A percentile compares a stretch with the other conserved stretches of the same genome.
Conservation (phyloP, 805 yeast genomes). For the Ogataea degrootiae region DNA sequence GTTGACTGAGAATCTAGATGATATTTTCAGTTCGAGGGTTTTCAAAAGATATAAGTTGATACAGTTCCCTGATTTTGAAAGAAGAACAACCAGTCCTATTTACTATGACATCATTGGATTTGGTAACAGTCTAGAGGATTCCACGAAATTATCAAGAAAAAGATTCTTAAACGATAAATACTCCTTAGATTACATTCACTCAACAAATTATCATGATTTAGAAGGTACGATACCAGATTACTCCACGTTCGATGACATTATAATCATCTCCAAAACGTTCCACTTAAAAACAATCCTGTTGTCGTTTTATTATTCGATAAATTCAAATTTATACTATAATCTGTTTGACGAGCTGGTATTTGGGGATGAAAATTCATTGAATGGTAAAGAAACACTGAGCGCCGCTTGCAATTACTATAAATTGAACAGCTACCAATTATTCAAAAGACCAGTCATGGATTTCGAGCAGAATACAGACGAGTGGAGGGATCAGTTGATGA, state of each 20-base stretch:
- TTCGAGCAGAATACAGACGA: slow-evolving; percentile 1
- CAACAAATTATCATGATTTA: slow-evolving; percentile 49
- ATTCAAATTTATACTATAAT: slow-evolving; percentile 50
- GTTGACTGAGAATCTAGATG: slow-evolving; percentile 56
- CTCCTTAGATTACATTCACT: background rate
- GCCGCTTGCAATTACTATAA: slow-evolving; percentile 51
- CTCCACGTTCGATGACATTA: slow-evolving; percentile 62
- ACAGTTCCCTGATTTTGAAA: slow-evolving; percentile 80
- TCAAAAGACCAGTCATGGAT: slow-evolving; percentile 18
- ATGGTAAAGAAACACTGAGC: slow-evolving; percentile 65
- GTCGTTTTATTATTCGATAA: slow-evolving; percentile 56
- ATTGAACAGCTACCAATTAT: slow-evolving; percentile 42
- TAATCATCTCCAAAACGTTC: slow-evolving; percentile 46
- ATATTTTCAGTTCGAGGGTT: slow-evolving; percentile 48
- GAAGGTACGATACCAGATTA: slow-evolving; percentile 58
- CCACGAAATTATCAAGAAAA: slow-evolving; percentile 3
- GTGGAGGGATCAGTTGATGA: background rate
- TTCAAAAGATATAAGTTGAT: slow-evolving; percentile 43
- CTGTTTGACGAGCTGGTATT: slow-evolving; percentile 50
- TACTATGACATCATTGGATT: slow-evolving; percentile 57
- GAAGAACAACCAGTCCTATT: slow-evolving; percentile 63
- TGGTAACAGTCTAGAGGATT: slow-evolving; percentile 38
- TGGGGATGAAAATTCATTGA: slow-evolving; percentile 34
- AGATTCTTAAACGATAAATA: slow-evolving; percentile 9
- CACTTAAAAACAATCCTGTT: slow-evolving; percentile 53